Evolutionary conservation across 176 grass and related monocot genomes (phyloP).

Genomic region (Ensete ventricosum): DNA sequence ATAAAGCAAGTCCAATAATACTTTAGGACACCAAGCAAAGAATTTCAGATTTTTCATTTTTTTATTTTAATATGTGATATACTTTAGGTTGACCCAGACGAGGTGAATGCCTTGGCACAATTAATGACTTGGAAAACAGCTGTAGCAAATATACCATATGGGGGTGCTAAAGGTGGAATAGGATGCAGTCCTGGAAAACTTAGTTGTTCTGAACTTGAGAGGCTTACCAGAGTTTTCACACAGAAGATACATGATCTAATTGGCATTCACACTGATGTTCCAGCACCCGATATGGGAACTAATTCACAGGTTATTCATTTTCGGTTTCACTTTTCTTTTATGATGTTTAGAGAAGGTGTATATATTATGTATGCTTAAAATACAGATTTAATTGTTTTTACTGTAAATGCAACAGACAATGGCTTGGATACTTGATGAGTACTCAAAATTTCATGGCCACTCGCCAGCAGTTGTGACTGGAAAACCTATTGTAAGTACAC

Average conservation of each 20-base stretch:
- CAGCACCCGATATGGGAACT: slow-evolving; percentile 95
- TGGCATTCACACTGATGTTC: slow-evolving; percentile 78
- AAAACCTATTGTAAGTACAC: slow-evolving; percentile 75
- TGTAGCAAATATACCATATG: slow-evolving; percentile 80
- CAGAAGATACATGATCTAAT: slow-evolving; percentile 99
- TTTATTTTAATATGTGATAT: neutral
- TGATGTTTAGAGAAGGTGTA: slow-evolving; percentile 4
- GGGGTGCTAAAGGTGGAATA: slow-evolving; percentile 94
- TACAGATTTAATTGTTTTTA: neutral
- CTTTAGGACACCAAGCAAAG: too few species aligned
- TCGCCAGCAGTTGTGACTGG: slow-evolving; percentile 92
- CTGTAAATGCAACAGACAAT: slow-evolving; percentile 50
- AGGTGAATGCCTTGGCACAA: slow-evolving; percentile 95
- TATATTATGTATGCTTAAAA: neutral
- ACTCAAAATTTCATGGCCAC: slow-evolving; percentile 95
- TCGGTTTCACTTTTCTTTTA: neutral
- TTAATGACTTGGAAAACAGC: slow-evolving; percentile 99
- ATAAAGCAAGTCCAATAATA: too few species aligned
- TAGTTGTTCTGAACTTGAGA: slow-evolving; percentile 75
- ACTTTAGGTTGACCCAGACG: slow-evolving; percentile 73
- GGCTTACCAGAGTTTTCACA: slow-evolving; percentile 95
- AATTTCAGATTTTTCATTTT: too few species aligned
- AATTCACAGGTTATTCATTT: slow-evolving; percentile 49
- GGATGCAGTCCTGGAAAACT: slow-evolving; percentile 69
- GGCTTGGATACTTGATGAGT: slow-evolving; percentile 98